These are phyloP conservation scores for Boletellus ananiceps DNA, from an alignment of 768 basidiomycete species.

Conservation along the genomic window DNA sequence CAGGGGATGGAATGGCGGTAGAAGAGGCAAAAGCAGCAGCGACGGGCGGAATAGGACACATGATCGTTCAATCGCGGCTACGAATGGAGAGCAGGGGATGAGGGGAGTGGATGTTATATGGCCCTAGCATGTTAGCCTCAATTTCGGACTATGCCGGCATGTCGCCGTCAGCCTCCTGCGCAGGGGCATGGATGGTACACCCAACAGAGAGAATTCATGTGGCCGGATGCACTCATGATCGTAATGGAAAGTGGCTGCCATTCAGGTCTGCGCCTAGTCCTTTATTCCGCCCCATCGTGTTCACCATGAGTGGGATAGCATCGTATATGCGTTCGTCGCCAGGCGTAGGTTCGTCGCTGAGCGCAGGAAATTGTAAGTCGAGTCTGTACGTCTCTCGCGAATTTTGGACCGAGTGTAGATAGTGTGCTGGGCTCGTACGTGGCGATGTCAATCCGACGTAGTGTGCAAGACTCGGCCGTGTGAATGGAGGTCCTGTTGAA, in stretches of 20 bases:
- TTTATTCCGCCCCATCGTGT: constrained; percentile 93
- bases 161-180: constrained; percentile 11
- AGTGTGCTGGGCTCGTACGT: constrained; percentile 68
- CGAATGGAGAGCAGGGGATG: neutral
- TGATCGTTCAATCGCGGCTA: constrained; percentile 3
- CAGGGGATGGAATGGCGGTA: neutral
- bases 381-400: constrained; percentile 64
- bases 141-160: constrained; percentile 1
- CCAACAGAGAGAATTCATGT: too few species aligned
- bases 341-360: constrained; percentile 25
- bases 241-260: too few species aligned
- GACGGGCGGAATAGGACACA: constrained; percentile 20
- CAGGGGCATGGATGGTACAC: neutral
- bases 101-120: constrained; percentile 3
- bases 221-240: too few species aligned
- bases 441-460: constrained; percentile 81
- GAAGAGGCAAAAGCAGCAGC: constrained; percentile 5
- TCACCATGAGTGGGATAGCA: constrained; percentile 72
- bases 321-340: constrained; percentile 44
- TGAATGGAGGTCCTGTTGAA: constrained; percentile 75
- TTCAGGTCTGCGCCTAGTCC: constrained; percentile 85
- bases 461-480: constrained; percentile 76
- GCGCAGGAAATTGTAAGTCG: constrained; percentile 54
- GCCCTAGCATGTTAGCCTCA: constrained; percentile 2
- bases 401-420: constrained; percentile 63